These are phyloP conservation scores for Xerocomus amazonicus DNA, from an alignment of 1,284 basidiomycete species.

Conservation along the genomic window DNA sequence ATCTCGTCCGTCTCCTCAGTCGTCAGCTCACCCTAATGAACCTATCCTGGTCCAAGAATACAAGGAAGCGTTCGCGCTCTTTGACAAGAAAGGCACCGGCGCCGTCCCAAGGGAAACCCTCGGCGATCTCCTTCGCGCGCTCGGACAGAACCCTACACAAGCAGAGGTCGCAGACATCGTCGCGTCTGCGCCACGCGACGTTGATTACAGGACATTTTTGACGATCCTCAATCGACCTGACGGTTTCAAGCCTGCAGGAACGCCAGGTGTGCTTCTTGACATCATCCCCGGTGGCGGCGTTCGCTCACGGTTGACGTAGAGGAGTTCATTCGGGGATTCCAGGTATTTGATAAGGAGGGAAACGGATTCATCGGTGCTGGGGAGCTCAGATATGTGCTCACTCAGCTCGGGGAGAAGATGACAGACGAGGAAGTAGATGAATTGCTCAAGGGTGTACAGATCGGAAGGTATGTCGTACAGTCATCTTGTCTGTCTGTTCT, in stretches of 20 bases:
- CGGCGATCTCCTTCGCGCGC: conserved; percentile 91
- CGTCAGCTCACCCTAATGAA: not conserved
- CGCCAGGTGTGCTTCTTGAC: conserved; percentile 15
- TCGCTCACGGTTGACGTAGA: conserved; percentile 47
- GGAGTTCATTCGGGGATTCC: conserved; percentile 99
- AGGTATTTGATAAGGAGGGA: conserved; percentile 98
- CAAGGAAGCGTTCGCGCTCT: conserved; percentile 96
- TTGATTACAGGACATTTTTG: conserved; percentile 67
- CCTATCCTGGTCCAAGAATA: conserved; percentile 54
- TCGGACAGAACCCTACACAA: conserved; percentile 98
- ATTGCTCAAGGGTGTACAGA: conserved; percentile 90
- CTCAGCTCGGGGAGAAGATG: conserved; percentile 57
- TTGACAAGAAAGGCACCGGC: conserved; percentile 95
- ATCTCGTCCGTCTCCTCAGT: not conserved
- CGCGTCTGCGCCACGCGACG: conserved; percentile 70
- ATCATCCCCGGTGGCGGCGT: too few relatives aligned
- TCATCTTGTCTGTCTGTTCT: conserved; percentile 5
- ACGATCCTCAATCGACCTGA: conserved; percentile 85
- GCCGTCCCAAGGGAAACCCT: conserved; percentile 80
- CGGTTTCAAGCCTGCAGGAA: conserved; percentile 26
- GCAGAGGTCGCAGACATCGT: conserved; percentile 88
- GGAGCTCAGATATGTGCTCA: conserved; percentile 26
- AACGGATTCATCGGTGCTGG: conserved; percentile 78
- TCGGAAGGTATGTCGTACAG: conserved; percentile 64
- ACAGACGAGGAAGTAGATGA: conserved; percentile 97